phyloP scores from a whole-genome alignment of 768 basidiomycete species.

The Boletus barrowsii region DNA sequence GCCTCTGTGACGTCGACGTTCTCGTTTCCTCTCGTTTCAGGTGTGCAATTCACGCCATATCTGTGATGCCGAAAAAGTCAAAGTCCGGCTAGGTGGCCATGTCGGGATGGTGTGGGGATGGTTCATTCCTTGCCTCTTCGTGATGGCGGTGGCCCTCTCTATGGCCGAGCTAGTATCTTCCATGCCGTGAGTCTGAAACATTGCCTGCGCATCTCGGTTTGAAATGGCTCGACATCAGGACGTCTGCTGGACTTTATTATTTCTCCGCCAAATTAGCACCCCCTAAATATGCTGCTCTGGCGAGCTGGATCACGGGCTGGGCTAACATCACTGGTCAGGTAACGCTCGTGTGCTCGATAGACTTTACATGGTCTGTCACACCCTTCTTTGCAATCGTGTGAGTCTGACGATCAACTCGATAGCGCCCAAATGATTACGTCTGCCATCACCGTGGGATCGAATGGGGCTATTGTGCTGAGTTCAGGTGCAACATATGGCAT shows the following conservation, averaged over 20 bases:
- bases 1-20: conserved; percentile 67
- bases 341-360: conserved; percentile 69
- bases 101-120: conserved; percentile 78
- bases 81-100: conserved; percentile 52
- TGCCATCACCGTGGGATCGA: conserved; percentile 58
- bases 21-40: conserved; percentile 59
- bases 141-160: conserved; percentile 63
- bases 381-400: not conserved
- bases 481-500: conserved; percentile 67
- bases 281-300: conserved; percentile 54
- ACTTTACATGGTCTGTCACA: conserved; percentile 56
- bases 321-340: conserved; percentile 73
- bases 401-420: not conserved
- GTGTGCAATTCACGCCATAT: conserved; percentile 31
- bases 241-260: conserved; percentile 77
- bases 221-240: conserved; percentile 38
- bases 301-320: conserved; percentile 61
- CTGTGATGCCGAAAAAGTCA: not conserved
- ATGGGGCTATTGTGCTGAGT: conserved; percentile 50
- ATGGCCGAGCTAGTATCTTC: conserved; percentile 72
- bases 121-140: conserved; percentile 69
- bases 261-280: conserved; percentile 75
- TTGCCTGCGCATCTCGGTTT: not conserved
- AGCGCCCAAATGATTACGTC: conserved; percentile 78
- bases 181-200: conserved; percentile 58